These are phyloP conservation scores for Fagopyrum tataricum DNA, from an alignment of 148 eudicot species.

Conservation along the genomic window DNA sequence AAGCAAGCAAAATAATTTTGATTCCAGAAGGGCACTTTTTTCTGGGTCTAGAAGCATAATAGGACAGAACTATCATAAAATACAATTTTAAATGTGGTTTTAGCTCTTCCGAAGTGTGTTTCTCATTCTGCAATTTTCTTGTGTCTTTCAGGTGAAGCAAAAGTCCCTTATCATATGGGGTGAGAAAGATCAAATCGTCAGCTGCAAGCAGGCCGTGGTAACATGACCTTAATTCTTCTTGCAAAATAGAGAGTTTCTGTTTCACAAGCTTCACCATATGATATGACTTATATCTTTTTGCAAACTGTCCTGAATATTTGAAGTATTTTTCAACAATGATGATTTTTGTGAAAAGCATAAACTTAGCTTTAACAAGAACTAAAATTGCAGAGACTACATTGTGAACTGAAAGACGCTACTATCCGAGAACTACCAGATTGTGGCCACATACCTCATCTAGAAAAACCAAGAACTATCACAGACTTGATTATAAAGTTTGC, in stretches of 20 bases:
- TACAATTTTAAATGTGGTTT: not conserved
- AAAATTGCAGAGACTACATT: constrained; percentile 59
- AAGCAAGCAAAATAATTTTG: not conserved
- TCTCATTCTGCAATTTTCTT: not conserved
- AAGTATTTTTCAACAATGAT: not conserved
- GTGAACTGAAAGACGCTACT: constrained; percentile 60
- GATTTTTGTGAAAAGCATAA: not conserved
- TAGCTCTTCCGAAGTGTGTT: not conserved
- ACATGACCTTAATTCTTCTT: not conserved
- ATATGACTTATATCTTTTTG: not conserved
- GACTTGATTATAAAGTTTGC: constrained; percentile 52
- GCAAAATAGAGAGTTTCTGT: not conserved
- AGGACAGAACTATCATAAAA: not conserved
- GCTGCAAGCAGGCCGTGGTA: constrained; percentile 73
- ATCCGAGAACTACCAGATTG: constrained; percentile 73
- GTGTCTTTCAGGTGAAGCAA: constrained; percentile 52
- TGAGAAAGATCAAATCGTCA: constrained; percentile 76
- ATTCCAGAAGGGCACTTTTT: not conserved
- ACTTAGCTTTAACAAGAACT: not conserved
- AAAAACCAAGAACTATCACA: constrained; percentile 54
- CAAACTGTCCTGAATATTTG: not conserved
- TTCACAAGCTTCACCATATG: not conserved
- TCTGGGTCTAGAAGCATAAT: not conserved
- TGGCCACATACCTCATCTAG: constrained; percentile 89
- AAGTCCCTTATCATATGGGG: constrained; percentile 79